phyloP scores from a whole-genome alignment of 306 rosid species.

The Calophaca sinica region DNA sequence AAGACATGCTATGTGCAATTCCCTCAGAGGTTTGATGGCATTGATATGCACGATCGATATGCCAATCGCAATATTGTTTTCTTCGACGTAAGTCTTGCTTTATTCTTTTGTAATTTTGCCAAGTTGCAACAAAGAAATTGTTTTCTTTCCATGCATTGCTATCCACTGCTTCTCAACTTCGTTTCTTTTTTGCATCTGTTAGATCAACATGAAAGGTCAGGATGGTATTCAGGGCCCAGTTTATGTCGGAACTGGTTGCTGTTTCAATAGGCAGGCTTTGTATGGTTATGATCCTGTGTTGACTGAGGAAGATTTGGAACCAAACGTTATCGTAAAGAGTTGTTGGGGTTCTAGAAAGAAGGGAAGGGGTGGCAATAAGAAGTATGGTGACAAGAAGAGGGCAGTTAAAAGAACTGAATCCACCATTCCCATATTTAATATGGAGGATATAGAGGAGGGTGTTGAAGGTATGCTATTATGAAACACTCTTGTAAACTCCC shows the following conservation, averaged over 20 bases:
- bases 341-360: slow-evolving; percentile 98
- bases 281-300: slow-evolving; percentile 96
- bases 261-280: slow-evolving; percentile 98
- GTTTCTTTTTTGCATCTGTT: slow-evolving; percentile 24
- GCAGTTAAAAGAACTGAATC: slow-evolving; percentile 85
- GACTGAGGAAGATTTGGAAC: slow-evolving; percentile 92
- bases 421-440: slow-evolving; percentile 87
- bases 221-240: slow-evolving; percentile 99
- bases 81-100: slow-evolving; percentile 78
- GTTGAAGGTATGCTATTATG: slow-evolving; percentile 76
- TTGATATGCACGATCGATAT: slow-evolving; percentile 97
- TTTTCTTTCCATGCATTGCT: slow-evolving; percentile 31
- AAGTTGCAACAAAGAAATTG: slow-evolving; percentile 5
- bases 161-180: slow-evolving; percentile 28
- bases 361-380: slow-evolving; percentile 70
- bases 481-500: not conserved
- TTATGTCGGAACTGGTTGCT: slow-evolving; percentile 99
- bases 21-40: slow-evolving; percentile 99
- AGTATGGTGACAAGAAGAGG: slow-evolving; percentile 87
- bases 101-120: slow-evolving; percentile 17
- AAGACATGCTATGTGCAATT: slow-evolving; percentile 98
- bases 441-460: slow-evolving; percentile 98
- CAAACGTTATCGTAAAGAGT: slow-evolving; percentile 89
- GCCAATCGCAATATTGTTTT: slow-evolving; percentile 99
- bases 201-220: slow-evolving; percentile 97